phyloP scores from a whole-genome alignment of 1,284 basidiomycete species.

The Prillingera fragicola region DNA sequence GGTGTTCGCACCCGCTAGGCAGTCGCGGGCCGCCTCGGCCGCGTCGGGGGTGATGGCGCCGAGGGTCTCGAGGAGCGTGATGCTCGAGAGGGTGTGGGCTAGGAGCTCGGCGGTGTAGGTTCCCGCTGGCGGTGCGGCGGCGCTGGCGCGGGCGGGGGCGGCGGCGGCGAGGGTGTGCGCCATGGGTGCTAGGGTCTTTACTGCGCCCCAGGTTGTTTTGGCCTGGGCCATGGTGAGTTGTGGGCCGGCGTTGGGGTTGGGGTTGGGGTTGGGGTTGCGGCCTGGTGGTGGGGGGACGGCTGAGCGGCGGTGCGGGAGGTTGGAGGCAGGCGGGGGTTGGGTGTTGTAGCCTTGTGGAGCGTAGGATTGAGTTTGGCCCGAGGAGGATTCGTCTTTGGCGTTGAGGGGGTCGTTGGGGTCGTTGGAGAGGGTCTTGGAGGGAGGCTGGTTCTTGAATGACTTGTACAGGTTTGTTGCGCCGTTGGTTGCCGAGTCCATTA shows the following conservation, averaged over 20 bases:
- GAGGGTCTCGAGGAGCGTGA: constrained; percentile 37
- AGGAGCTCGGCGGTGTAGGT: constrained; percentile 22
- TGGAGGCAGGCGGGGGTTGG: too few relatives aligned
- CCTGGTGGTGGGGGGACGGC: not conserved
- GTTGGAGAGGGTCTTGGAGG: too few relatives aligned
- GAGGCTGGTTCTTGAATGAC: constrained; percentile 8
- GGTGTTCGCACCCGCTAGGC: constrained; percentile 10
- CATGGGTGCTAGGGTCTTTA: not conserved
- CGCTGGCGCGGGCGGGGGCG: not conserved
- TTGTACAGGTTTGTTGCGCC: not conserved
- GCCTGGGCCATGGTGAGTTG: too few relatives aligned
- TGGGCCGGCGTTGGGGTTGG: not conserved
- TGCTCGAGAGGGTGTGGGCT: constrained; percentile 36
- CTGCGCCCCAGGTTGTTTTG: not conserved
- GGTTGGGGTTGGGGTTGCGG: not conserved
- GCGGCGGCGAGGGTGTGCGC: not conserved
- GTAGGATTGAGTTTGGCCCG: too few relatives aligned
- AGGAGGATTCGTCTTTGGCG: too few relatives aligned
- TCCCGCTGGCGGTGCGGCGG: not conserved
- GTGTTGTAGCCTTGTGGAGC: too few relatives aligned
- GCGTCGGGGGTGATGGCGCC: constrained; percentile 28
- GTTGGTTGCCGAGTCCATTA: constrained; percentile 1
- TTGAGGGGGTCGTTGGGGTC: too few relatives aligned
- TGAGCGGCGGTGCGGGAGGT: not conserved
- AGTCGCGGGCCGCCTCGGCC: constrained; percentile 33